Evolutionary conservation across 2,329 filamentous ascomycete species (phyloP), one percentile per base, ranked within the genome.

Genomic region (Anthostomella pinea): DNA sequence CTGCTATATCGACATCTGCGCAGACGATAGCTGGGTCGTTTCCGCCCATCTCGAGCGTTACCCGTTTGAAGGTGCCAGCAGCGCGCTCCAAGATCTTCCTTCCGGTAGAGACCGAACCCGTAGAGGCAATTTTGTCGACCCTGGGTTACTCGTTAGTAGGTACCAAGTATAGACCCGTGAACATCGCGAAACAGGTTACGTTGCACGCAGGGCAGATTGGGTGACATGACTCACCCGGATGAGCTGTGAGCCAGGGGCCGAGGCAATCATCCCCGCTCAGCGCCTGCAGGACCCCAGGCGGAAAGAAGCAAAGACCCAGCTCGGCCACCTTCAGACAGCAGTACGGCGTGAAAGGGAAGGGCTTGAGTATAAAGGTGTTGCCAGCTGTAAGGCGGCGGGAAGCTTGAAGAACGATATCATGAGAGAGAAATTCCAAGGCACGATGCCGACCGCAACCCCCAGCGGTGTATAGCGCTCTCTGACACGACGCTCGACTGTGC

Each of bases 71-170:
- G 0, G 75, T 78, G 53, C 70, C 68, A 16, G 72, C 65, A 33
- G 68, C 70, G n/a, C 67, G 70, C 37, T 68, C 69, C 67, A 80
- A 72, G 36, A 83, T 73, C 56, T 70, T 72, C 64, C 81, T 81
- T 8, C 79, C 79, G 0, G 75, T 81, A 0, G 67, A 64, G 6
- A 68, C 75, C 8, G 75, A 80, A 3, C 80, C 79, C 0, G 80
- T 83, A 59, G 84, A 84, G 46, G 67, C 70, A 53, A 84, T 73
- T 66, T 81, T 83, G 39, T 72, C 67, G 37, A 83, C 70, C 13
- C n/a, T n/a, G n/a, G n/a, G n/a, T n/a, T n/a, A n/a, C n/a, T n/a
- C n/a, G n/a, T n/a, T n/a, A n/a, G n/a, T n/a, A n/a, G n/a, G n/a
- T n/a, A n/a, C n/a, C n/a, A n/a, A n/a, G n/a, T n/a, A n/a, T n/a